Conservation (phyloP, 2,329 filamentous ascomycete genomes). For the Bertia moriformis region DNA sequence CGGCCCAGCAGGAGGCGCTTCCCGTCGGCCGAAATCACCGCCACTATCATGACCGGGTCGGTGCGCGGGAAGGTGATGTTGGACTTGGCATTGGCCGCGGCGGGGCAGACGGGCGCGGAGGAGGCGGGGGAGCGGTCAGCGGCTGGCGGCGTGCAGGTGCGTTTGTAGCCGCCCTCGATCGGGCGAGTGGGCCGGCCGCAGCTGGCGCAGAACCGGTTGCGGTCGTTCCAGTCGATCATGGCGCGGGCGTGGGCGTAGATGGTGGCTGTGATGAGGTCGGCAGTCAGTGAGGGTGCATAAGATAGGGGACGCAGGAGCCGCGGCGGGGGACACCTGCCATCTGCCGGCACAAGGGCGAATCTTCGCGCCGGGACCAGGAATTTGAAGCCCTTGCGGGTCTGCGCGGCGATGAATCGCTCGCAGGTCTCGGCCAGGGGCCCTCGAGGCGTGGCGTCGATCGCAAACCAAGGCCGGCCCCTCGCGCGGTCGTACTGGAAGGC, state of each 20-base stretch:
- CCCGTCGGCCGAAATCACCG: neutral
- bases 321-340: neutral
- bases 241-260: neutral
- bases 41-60: neutral
- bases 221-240: neutral
- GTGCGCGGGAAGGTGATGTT: neutral
- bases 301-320: too few relatives aligned
- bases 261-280: neutral
- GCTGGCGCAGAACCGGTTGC: neutral
- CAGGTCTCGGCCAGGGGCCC: neutral
- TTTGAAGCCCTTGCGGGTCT: neutral
- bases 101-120: neutral
- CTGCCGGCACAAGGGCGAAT: neutral
- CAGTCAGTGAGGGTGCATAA: neutral
- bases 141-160: neutral
- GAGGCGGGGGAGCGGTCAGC: too few relatives aligned
- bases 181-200: neutral
- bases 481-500: too few relatives aligned
- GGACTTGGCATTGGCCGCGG: neutral
- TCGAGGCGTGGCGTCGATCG: neutral
- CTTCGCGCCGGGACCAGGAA: neutral
- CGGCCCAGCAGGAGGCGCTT: neutral
- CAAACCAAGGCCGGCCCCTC: neutral
- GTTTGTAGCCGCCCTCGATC: neutral
- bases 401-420: neutral